Conservation (phyloP, 1,284 basidiomycete species). For the Rhizoctonia solani region DNA sequence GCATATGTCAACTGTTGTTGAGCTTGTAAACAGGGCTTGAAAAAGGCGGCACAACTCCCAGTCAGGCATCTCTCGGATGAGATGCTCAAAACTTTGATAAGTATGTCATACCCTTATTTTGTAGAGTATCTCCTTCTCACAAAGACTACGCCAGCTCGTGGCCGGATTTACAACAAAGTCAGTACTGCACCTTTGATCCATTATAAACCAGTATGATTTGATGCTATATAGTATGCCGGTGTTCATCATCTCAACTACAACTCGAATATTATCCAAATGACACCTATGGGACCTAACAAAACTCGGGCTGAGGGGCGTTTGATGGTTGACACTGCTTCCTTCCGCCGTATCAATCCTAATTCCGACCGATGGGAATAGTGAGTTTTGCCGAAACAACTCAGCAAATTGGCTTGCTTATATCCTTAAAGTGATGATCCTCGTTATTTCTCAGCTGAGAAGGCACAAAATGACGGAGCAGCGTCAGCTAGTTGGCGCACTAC, state of each 20-base stretch:
- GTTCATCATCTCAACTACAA: conserved; percentile 32
- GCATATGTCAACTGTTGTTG: neutral
- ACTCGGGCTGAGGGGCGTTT: conserved; percentile 33
- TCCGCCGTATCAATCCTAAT: conserved; percentile 36
- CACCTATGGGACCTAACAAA: conserved; percentile 17
- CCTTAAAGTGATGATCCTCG: conserved; percentile 20
- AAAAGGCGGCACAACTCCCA: conserved; percentile 16
- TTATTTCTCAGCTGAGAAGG: conserved; percentile 13
- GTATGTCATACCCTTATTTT: neutral
- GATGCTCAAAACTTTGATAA: conserved; percentile 3
- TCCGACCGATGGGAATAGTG: conserved; percentile 33
- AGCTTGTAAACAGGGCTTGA: conserved; percentile 11
- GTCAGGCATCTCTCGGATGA: conserved; percentile 29
- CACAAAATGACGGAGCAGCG: conserved; percentile 23
- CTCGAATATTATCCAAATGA: conserved; percentile 30
- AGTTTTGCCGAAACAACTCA: neutral
- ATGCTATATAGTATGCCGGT: conserved; percentile 13
- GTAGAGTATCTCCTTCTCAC: neutral
- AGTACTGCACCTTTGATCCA: neutral
- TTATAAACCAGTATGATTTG: no score
- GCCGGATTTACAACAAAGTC: conserved; percentile 22
- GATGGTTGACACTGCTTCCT: conserved; percentile 38
- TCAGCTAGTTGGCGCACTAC: conserved; percentile 18
- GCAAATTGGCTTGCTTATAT: neutral
- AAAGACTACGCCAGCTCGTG: conserved; percentile 7